Percentiles rank a stretch among this genome's conserved stretches.
Evolutionary conservation across 495 filamentous ascomycete species (phyloP).

Genomic region (Mytilinidion resinicola): DNA sequence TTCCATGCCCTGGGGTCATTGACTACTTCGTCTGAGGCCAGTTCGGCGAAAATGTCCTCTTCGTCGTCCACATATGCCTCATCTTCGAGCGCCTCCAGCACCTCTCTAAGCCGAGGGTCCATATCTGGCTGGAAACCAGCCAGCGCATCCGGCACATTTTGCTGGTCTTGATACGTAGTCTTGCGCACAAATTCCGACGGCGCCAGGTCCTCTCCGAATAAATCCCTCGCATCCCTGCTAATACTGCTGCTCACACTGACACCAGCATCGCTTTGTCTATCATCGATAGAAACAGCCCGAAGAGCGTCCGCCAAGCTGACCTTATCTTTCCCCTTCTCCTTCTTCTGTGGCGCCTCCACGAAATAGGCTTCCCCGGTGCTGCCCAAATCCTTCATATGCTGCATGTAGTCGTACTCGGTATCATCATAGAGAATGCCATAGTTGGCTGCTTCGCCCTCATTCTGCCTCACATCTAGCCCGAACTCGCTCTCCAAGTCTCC

Average conservation of each 20-base stretch:
- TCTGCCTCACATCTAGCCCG: constrained; percentile 61
- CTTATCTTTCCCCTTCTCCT: constrained; percentile 61
- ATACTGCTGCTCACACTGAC: constrained; percentile 23
- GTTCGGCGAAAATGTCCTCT: constrained; percentile 66
- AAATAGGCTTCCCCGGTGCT: constrained; percentile 59
- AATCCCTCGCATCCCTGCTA: constrained; percentile 27
- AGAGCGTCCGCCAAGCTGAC: constrained; percentile 82
- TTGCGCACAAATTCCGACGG: constrained; percentile 65
- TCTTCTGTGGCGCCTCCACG: constrained; percentile 60
- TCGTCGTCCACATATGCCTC: constrained; percentile 89
- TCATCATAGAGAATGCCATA: constrained; percentile 87
- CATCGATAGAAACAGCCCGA: constrained; percentile 43
- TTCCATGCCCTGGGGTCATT: constrained; percentile 61
- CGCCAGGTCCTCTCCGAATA: constrained; percentile 62
- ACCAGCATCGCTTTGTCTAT: constrained; percentile 46
- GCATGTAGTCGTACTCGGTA: constrained; percentile 97
- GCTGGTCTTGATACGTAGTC: constrained; percentile 84
- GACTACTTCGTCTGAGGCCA: constrained; percentile 69
- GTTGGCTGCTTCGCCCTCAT: constrained; percentile 94
- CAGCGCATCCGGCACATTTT: constrained; percentile 84
- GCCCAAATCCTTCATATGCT: constrained; percentile 86
- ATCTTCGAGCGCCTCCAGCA: constrained; percentile 90
- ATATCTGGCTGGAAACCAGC: constrained; percentile 95
- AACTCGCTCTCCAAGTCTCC: constrained; percentile 74
- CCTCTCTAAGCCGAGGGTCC: constrained; percentile 90